A percentile compares a stretch with the other conserved stretches of the same genome.
Evolutionary conservation across 257 asterid species (phyloP).

Genomic region (Solanum clarkiae): DNA sequence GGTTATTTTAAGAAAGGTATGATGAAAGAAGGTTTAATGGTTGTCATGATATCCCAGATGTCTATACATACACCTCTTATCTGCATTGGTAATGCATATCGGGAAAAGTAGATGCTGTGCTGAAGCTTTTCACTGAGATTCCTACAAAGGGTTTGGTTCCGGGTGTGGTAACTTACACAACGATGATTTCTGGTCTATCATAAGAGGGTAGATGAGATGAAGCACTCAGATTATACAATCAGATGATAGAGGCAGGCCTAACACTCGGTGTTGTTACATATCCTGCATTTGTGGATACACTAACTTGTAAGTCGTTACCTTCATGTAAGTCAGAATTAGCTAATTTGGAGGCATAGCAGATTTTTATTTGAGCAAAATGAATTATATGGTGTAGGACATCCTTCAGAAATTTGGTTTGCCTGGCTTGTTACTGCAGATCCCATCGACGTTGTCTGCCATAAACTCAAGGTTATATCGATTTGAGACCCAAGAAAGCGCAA

Average conservation of each 20-base stretch:
- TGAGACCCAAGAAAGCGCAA: background rate
- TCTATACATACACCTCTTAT: conserved; percentile 56
- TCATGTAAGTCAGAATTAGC: background rate
- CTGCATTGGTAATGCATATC: conserved; percentile 52
- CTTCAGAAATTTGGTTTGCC: background rate
- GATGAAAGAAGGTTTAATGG: conserved; percentile 25
- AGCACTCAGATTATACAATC: conserved; percentile 59
- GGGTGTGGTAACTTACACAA: conserved; percentile 41
- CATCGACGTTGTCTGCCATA: background rate
- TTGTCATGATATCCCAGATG: conserved; percentile 56
- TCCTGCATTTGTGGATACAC: background rate
- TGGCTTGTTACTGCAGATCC: background rate
- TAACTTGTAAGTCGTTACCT: background rate
- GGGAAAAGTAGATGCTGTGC: conserved; percentile 45
- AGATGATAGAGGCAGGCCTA: conserved; percentile 47
- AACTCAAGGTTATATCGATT: background rate
- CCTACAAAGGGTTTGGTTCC: conserved; percentile 21
- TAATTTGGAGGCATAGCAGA: background rate
- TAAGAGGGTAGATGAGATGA: conserved; percentile 61
- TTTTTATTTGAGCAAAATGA: background rate
- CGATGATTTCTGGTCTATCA: conserved; percentile 50
- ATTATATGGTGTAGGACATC: background rate
- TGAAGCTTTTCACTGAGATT: conserved; percentile 57
- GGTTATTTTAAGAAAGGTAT: conserved; percentile 19
- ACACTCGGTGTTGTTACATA: background rate